Evolutionary conservation across 2,329 filamentous ascomycete species (phyloP).

Genomic region (Calonectria pteridis): DNA sequence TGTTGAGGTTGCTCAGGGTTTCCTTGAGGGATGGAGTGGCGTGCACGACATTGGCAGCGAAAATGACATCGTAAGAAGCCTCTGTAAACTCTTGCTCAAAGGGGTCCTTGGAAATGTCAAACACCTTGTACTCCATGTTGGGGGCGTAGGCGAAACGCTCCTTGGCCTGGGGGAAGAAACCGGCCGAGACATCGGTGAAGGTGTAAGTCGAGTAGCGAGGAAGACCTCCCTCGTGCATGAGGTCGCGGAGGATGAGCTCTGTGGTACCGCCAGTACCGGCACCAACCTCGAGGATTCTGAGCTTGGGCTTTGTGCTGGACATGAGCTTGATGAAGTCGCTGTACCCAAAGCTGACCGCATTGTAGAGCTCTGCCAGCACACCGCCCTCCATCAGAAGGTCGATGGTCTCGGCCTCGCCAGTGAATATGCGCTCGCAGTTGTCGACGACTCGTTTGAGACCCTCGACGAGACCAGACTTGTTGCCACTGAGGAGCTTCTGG

Average conservation of each 20-base stretch:
- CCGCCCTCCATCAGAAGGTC: conserved; percentile 48
- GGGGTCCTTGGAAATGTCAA: conserved; percentile 42
- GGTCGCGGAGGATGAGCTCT: conserved; percentile 45
- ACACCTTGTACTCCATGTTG: conserved; percentile 34
- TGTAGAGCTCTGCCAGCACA: conserved; percentile 44
- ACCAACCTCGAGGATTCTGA: conserved; percentile 57
- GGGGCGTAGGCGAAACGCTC: conserved; percentile 40
- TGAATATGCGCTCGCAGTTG: conserved; percentile 36
- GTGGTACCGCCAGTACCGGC: conserved; percentile 55
- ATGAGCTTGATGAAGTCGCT: conserved; percentile 36
- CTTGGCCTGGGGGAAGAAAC: conserved; percentile 44
- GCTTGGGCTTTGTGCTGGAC: conserved; percentile 40
- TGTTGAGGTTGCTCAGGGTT: conserved; percentile 49
- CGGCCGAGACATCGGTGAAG: conserved; percentile 47
- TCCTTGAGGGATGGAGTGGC: conserved; percentile 46
- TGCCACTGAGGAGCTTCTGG: conserved; percentile 11
- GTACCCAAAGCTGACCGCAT: conserved; percentile 29
- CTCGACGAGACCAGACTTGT: conserved; percentile 18
- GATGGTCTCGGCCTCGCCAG: conserved; percentile 41
- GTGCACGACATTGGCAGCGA: conserved; percentile 54
- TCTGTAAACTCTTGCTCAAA: conserved; percentile 48
- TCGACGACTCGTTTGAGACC: conserved; percentile 26
- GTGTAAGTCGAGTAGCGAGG: conserved; percentile 44
- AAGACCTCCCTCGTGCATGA: conserved; percentile 27
- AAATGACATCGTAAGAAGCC: conserved; percentile 51